phyloP scores from a whole-genome alignment of 768 basidiomycete genomes.

The Termitomyces sp. region DNA sequence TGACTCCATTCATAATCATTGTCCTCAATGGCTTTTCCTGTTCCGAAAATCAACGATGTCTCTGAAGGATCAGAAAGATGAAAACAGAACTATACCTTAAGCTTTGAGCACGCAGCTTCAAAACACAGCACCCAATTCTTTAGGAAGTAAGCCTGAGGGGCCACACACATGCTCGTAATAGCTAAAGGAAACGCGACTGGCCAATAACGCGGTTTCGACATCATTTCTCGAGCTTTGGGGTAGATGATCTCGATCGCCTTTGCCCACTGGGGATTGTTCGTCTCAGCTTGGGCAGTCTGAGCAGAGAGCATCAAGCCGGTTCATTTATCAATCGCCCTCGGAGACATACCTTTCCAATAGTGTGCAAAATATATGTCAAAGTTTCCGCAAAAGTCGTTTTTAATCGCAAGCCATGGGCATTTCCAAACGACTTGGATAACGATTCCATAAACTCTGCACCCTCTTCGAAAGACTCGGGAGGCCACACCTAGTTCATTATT shows the following conservation, averaged over 20 bases:
- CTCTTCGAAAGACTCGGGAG: slow-evolving; percentile 89
- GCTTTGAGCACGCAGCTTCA: slow-evolving; percentile 67
- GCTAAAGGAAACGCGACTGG: slow-evolving; percentile 79
- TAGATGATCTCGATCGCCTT: slow-evolving; percentile 85
- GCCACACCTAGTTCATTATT: slow-evolving; percentile 67
- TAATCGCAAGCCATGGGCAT: slow-evolving; percentile 78
- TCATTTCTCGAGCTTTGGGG: slow-evolving; percentile 81
- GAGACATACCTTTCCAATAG: slow-evolving; percentile 73
- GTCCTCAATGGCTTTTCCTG: slow-evolving; percentile 77
- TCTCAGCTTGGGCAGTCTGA: slow-evolving; percentile 92
- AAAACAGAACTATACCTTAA: slow-evolving; percentile 56
- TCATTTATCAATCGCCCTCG: background rate
- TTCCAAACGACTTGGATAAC: slow-evolving; percentile 77
- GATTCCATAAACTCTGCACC: slow-evolving; percentile 88
- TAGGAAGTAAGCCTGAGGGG: slow-evolving; percentile 80
- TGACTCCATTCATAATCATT: slow-evolving; percentile 74
- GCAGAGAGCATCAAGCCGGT: slow-evolving; percentile 4
- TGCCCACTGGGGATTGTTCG: slow-evolving; percentile 93
- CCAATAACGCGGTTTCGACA: slow-evolving; percentile 90
- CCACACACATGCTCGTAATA: slow-evolving; percentile 81
- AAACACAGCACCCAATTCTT: slow-evolving; percentile 78
- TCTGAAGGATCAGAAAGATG: slow-evolving; percentile 1
- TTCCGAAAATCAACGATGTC: slow-evolving; percentile 6
- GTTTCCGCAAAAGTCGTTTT: slow-evolving; percentile 87
- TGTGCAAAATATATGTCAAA: slow-evolving; percentile 73